Base-by-base conservation (phyloP, 2,329 filamentous ascomycete genomes). In the Calonectria multiphialidica region DNA sequence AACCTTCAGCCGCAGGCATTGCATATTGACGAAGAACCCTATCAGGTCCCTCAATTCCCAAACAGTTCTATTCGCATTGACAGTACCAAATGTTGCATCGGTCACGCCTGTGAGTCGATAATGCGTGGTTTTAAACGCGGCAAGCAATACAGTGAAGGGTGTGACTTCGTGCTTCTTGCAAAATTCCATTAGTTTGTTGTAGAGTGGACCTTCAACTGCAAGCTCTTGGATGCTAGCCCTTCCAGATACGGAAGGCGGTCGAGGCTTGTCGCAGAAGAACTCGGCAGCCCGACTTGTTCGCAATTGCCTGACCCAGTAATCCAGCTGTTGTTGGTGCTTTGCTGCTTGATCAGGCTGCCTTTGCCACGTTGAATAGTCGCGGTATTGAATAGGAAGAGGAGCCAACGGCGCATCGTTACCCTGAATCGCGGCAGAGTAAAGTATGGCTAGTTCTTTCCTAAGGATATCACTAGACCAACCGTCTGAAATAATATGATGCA, bases 21-120 rank as follows among this genome's bases (percentile, higher is more conserved):
- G 76, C 33, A 74, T 66, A 65, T 77, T 78, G 28, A 79, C 77
- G 33, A 79, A 79, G 71, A 80, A 80, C 0, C 77, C 77, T 44
- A 78, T 71, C 16, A 78, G 61, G 15, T 77, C 59, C 45, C 74
- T 69, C 3, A 78, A 18, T 21, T 78, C 71, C 49, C 68, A 61
- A 2, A 47, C 53, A n/a, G 74, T 67, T 5, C 76, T 66, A 28
- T 77, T 77, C 9, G 76, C 75, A 44, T 71, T 78, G 0, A 72
- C 62, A 0, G 70, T 76, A n/a, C 78, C 78, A 10, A 80, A 74
- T 1, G 72, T 74, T 6, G 74, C 76, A 55, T 80, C 78, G 4
- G 55, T 45, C 3, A 47, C 35, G 2, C 78, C 76, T 5, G 76
- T 80, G 2, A 80, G 57, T 13, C 77, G 76, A 42, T 71, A 80